These are phyloP conservation scores for Boletus subluridellus DNA, from an alignment of 1,284 basidiomycete genomes.

Conservation along the genomic window DNA sequence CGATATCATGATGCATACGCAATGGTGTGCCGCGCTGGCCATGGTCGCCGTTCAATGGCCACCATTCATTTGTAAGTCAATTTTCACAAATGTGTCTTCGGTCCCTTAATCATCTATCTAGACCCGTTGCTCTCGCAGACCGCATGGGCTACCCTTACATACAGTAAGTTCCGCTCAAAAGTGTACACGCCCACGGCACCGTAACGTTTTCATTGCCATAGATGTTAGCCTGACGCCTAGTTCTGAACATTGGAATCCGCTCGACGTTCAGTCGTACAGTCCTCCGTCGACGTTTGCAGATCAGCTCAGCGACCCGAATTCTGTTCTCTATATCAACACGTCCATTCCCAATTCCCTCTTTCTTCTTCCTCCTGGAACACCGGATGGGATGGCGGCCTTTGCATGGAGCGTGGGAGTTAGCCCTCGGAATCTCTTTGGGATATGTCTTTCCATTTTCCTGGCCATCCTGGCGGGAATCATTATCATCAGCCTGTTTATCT, in stretches of 20 bases:
- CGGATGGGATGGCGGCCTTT: constrained; percentile 63
- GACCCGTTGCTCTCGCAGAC: constrained; percentile 84
- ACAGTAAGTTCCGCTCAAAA: constrained; percentile 56
- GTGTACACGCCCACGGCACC: constrained; percentile 3
- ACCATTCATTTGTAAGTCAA: constrained; percentile 74
- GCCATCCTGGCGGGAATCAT: constrained; percentile 72
- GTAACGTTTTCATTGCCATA: constrained; percentile 34
- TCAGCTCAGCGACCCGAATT: constrained; percentile 67
- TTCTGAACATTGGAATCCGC: constrained; percentile 60
- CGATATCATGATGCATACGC: constrained; percentile 90
- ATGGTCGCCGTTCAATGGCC: constrained; percentile 97
- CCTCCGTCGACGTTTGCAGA: constrained; percentile 65
- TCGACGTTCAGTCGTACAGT: constrained; percentile 56
- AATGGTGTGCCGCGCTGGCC: constrained; percentile 81
- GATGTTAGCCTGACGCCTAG: constrained; percentile 64
- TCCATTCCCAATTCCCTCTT: constrained; percentile 68
- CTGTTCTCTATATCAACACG: constrained; percentile 76
- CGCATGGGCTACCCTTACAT: constrained; percentile 83
- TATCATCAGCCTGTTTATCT: constrained; percentile 65
- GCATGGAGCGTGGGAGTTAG: constrained; percentile 72
- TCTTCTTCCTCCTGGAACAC: constrained; percentile 59
- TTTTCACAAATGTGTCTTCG: not conserved
- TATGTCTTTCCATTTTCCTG: constrained; percentile 81
- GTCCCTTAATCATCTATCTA: constrained; percentile 34
- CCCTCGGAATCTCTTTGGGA: constrained; percentile 80